phyloP scores from a whole-genome alignment of 2,329 filamentous ascomycete genomes.

The Capronia coronata region DNA sequence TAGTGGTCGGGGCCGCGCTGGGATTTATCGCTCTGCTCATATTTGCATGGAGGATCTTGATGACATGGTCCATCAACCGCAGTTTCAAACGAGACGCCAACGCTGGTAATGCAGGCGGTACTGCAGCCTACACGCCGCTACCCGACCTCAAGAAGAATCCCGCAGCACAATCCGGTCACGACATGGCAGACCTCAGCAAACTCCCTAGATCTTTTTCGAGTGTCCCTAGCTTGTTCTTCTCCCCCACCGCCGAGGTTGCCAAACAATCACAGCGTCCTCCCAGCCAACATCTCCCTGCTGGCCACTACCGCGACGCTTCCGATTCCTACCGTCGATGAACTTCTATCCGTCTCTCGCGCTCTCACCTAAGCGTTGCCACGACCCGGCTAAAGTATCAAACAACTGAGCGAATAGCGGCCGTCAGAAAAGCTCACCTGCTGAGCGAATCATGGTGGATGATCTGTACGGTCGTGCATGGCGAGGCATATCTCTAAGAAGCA shows the following conservation, averaged over 20 bases:
- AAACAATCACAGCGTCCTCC: slow-evolving; percentile 22
- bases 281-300: slow-evolving; percentile 25
- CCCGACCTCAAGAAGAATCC: slow-evolving; percentile 35
- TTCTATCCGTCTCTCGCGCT: no score
- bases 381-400: no score
- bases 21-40: slow-evolving; percentile 77
- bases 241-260: slow-evolving; percentile 62
- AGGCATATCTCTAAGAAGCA: no score
- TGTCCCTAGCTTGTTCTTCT: slow-evolving; percentile 75
- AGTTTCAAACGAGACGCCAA: slow-evolving; percentile 78
- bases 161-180: slow-evolving; percentile 31
- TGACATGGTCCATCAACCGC: slow-evolving; percentile 86
- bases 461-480: no score
- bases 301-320: slow-evolving; percentile 27
- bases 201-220: slow-evolving; percentile 24
- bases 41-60: slow-evolving; percentile 77
- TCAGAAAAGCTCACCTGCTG: no score
- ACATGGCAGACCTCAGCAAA: slow-evolving; percentile 31
- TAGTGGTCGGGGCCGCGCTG: slow-evolving; percentile 81
- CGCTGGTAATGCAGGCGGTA: slow-evolving; percentile 55
- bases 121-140: slow-evolving; percentile 59
- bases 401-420: no score
- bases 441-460: no score
- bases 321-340: slow-evolving; percentile 16
- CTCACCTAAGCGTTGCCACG: no score